Evolutionary conservation across 2,329 filamentous ascomycete species (phyloP).

Genomic region (Amauroascus verrucosus): DNA sequence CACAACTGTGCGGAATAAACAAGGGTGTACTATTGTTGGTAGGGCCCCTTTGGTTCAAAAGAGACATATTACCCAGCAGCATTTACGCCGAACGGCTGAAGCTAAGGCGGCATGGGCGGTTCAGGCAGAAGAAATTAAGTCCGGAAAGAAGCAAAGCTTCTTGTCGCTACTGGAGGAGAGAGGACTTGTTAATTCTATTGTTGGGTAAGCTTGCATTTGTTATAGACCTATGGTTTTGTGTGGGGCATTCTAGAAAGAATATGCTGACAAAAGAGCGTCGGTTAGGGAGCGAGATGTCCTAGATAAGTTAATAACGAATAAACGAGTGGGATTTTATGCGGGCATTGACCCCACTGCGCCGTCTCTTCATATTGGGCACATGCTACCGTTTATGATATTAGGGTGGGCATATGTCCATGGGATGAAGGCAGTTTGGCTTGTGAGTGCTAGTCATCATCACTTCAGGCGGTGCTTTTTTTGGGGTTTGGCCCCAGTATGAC

Average conservation of each 20-base stretch:
- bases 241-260: neutral
- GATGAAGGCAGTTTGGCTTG: slow-evolving; percentile 36
- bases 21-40: neutral
- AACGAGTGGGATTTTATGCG: slow-evolving; percentile 38
- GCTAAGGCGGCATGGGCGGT: slow-evolving; percentile 33
- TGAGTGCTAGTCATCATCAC: slow-evolving; percentile 21
- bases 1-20: too few species aligned
- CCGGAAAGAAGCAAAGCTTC: slow-evolving; percentile 37
- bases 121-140: slow-evolving; percentile 35
- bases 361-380: slow-evolving; percentile 42
- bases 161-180: slow-evolving; percentile 37
- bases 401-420: slow-evolving; percentile 43
- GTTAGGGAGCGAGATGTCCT: slow-evolving; percentile 35
- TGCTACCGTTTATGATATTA: slow-evolving; percentile 43
- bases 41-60: slow-evolving; percentile 1
- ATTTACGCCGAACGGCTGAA: slow-evolving; percentile 30
- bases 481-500: neutral
- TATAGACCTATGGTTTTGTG: too few species aligned
- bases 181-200: slow-evolving; percentile 38
- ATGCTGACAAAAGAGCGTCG: neutral
- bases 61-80: slow-evolving; percentile 32
- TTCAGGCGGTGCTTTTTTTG: neutral
- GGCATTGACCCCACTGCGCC: slow-evolving; percentile 43
- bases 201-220: slow-evolving; percentile 25
- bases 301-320: slow-evolving; percentile 36